Conservation (phyloP, 2,329 filamentous ascomycete genomes). For the Hirsutella thompsonii region DNA sequence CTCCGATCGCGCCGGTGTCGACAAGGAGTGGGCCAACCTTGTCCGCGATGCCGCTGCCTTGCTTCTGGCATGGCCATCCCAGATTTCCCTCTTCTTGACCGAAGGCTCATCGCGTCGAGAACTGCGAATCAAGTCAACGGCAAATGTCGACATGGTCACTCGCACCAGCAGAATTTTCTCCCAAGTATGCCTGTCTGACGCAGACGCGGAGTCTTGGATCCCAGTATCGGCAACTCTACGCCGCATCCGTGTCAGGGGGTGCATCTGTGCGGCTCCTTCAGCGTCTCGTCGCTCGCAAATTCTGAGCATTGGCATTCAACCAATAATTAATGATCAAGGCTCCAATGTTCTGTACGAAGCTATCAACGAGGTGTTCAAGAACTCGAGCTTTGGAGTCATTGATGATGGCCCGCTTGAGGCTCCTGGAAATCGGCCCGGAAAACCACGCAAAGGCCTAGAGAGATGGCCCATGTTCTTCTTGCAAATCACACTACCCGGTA, state of each 20-base stretch:
- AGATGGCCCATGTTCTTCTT: conserved; percentile 84
- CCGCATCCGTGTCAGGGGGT: conserved; percentile 51
- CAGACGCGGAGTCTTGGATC: conserved; percentile 51
- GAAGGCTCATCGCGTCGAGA: conserved; percentile 30
- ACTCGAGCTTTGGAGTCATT: conserved; percentile 61
- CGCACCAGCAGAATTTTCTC: conserved; percentile 39
- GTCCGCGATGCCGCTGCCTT: conserved; percentile 46
- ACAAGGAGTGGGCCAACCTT: conserved; percentile 54
- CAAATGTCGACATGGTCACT: conserved; percentile 8
- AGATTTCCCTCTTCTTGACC: conserved; percentile 43
- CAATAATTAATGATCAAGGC: conserved; percentile 41
- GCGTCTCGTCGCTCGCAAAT: conserved; percentile 68
- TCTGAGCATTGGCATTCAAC: conserved; percentile 62
- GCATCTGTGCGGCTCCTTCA: conserved; percentile 56
- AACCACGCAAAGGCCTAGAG: conserved; percentile 54
- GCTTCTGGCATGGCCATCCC: conserved; percentile 54
- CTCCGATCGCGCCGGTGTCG: conserved; percentile 34
- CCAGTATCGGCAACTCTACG: conserved; percentile 53
- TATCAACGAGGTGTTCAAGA: conserved; percentile 63
- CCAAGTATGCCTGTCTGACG: conserved; percentile 52
- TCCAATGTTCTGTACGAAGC: conserved; percentile 61
- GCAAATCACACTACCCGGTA: conserved; percentile 36
- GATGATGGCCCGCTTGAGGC: conserved; percentile 29
- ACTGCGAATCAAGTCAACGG: conserved; percentile 20
- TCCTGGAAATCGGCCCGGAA: conserved; percentile 30